A percentile compares a stretch with the other conserved stretches of the same genome.
Conservation (phyloP, 2,329 filamentous ascomycete species). For the Claviceps paspali region DNA sequence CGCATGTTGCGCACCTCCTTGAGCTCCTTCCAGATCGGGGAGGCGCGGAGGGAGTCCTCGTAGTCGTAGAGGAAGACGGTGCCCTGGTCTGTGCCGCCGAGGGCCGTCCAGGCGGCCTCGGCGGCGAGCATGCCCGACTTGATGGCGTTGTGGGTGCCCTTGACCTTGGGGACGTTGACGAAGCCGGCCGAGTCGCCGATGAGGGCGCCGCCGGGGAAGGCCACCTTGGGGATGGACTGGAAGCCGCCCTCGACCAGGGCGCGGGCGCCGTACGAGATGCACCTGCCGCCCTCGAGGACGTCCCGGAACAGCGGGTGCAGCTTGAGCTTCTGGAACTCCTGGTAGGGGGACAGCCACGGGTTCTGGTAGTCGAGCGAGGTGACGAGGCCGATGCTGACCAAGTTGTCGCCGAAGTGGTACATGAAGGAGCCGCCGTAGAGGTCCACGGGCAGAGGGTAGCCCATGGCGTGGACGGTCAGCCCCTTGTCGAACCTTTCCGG, state of each 20-base stretch:
- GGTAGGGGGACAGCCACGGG: conserved; percentile 89
- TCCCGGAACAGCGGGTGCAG: conserved; percentile 81
- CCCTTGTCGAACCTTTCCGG: conserved; percentile 86
- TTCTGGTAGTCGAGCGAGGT: conserved; percentile 92
- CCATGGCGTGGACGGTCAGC: conserved; percentile 76
- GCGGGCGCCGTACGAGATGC: conserved; percentile 88
- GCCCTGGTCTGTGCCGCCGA: conserved; percentile 41
- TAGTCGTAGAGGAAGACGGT: conserved; percentile 91
- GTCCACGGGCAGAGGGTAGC: conserved; percentile 74
- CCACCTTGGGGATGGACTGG: conserved; percentile 92
- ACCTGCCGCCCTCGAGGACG: conserved; percentile 89
- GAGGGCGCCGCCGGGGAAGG: conserved; percentile 87
- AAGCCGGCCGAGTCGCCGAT: conserved; percentile 96
- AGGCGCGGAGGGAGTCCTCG: conserved; percentile 73
- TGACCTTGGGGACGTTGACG: conserved; percentile 95
- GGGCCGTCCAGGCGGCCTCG: conserved; percentile 71
- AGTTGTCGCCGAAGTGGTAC: conserved; percentile 97
- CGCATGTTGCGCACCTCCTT: conserved; percentile 95
- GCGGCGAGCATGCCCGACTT: conserved; percentile 93
- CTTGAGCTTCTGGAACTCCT: conserved; percentile 97
- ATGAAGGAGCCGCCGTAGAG: conserved; percentile 98
- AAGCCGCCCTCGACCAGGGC: conserved; percentile 90
- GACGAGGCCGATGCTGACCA: conserved; percentile 83
- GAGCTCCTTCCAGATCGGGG: conserved; percentile 84
- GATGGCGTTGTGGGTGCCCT: conserved; percentile 97